Evolutionary conservation across 2,329 filamentous ascomycete genomes (phyloP).

Genomic region (Xylaria sp.): DNA sequence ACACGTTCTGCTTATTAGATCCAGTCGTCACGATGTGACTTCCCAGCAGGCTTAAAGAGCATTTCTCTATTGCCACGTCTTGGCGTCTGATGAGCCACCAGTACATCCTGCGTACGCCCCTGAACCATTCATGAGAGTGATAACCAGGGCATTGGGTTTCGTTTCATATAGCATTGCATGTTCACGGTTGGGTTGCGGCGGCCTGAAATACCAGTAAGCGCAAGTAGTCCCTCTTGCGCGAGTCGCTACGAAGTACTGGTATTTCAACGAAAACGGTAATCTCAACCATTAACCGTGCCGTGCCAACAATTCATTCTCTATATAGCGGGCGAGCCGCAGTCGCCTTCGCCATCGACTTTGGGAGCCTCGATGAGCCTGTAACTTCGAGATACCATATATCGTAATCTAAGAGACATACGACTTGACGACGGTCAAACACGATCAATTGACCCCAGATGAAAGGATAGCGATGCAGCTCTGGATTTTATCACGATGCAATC

Average conservation of each 20-base stretch:
- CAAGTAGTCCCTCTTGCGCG: not conserved
- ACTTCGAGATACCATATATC: too few relatives aligned
- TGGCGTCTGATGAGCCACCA: constrained; percentile 28
- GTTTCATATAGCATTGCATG: not conserved
- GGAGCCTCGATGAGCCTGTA: too few relatives aligned
- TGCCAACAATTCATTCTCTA: too few relatives aligned
- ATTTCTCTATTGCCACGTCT: constrained; percentile 11
- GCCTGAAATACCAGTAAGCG: not conserved
- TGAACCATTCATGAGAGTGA: not conserved
- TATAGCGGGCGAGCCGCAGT: too few relatives aligned
- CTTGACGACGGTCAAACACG: too few relatives aligned
- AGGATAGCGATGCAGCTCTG: not conserved
- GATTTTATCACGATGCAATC: not conserved
- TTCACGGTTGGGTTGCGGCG: not conserved
- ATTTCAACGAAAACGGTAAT: too few relatives aligned
- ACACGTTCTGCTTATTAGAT: not conserved
- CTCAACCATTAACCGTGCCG: too few relatives aligned
- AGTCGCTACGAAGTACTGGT: too few relatives aligned
- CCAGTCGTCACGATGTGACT: not conserved
- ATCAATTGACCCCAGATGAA: not conserved
- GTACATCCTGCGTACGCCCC: not conserved
- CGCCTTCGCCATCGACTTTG: too few relatives aligned
- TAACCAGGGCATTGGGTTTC: not conserved
- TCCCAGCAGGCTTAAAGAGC: not conserved
- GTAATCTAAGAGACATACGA: too few relatives aligned